Base-by-base conservation (phyloP, 192 early-diverging fungal genomes). In the Linderina pennispora region DNA sequence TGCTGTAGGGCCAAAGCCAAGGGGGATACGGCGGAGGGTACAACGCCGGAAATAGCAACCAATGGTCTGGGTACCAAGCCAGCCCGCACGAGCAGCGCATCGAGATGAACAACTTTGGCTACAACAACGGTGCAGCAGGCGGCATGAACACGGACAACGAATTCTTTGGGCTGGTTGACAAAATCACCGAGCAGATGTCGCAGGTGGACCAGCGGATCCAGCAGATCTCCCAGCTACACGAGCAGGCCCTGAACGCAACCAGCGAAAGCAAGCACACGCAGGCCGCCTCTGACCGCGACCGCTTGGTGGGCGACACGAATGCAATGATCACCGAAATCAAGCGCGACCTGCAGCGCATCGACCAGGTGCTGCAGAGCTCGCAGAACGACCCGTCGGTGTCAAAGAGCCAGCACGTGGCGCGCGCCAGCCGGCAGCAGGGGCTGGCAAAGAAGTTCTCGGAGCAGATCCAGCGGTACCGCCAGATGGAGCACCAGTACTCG, bases 371-470 rank as follows among this genome's bases (percentile, higher is more conserved):
- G 6, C 45, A 49, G 46, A 21, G 41, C 10, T 45, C 51, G 11
- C n/a, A 28, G 36, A 25, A 24, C 13, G 49, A 53, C 24, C 58
- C 50, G 0, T 52, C 50, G 3, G 31, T 61, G 35, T 43, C 58
- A 11, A 53, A 26, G 20, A 58, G 43, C 37, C 63, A 48, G 31
- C 23, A 33, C 31, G 42, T 42, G 26, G 43, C 36, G 37, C 55
- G 52, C 42, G 45, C 31, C 14, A 31, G 13, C 46, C 50, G 48
- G 8, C 47, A 50, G 42, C 26, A 34, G 42, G 26, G 11, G 22
- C 47, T 43, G 47, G 41, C 42, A 14, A 24, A 23, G 18, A 26
- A 34, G 13, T 34, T 43, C 23, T 37, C 39, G 10, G 50, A 52
- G 21, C 33, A 31, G 28, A 36, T 52, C 9, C 8, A 8, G 32